Percentiles rank a stretch among this genome's conserved stretches.
Conservation (phyloP, 129 eudicot genomes). For the Deinandra increscens region DNA sequence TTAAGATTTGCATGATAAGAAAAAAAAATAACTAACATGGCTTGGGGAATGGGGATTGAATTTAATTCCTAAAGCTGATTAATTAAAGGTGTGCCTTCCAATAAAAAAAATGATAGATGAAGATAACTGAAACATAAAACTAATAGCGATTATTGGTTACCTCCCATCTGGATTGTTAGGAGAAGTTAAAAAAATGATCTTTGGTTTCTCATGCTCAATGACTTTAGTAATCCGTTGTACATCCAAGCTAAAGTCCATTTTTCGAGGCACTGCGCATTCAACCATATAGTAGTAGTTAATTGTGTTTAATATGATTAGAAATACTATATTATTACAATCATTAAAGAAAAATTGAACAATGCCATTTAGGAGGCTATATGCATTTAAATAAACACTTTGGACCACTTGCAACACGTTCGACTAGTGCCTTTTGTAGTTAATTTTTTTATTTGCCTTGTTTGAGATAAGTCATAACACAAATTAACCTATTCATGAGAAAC, state of each 20-base stretch:
- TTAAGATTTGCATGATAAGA: not conserved
- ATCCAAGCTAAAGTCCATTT: constrained; percentile 76
- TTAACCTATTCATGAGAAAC: not conserved
- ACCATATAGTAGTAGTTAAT: constrained; percentile 23
- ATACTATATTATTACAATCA: not conserved
- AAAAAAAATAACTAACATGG: not conserved
- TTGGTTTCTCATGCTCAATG: constrained; percentile 74
- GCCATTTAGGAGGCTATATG: not conserved
- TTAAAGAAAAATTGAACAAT: not conserved
- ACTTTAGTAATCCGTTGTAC: constrained; percentile 52
- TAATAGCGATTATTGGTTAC: constrained; percentile 30
- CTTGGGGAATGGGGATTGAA: not conserved
- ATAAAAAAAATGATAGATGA: not conserved
- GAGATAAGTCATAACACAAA: not conserved
- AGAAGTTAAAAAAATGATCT: constrained; percentile 93
- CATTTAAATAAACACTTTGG: not conserved
- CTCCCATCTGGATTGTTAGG: constrained; percentile 99
- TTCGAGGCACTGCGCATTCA: constrained; percentile 68
- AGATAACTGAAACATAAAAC: not conserved
- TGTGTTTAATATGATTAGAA: not conserved
- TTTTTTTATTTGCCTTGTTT: not conserved
- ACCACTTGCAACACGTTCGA: not conserved
- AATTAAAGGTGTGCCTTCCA: not conserved
- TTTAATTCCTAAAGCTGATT: not conserved
- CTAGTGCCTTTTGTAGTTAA: not conserved